A percentile compares a stretch with the other conserved stretches of the same genome.
Conservation (phyloP, 2,329 filamentous ascomycete genomes). For the Colletotrichum theobromicola region DNA sequence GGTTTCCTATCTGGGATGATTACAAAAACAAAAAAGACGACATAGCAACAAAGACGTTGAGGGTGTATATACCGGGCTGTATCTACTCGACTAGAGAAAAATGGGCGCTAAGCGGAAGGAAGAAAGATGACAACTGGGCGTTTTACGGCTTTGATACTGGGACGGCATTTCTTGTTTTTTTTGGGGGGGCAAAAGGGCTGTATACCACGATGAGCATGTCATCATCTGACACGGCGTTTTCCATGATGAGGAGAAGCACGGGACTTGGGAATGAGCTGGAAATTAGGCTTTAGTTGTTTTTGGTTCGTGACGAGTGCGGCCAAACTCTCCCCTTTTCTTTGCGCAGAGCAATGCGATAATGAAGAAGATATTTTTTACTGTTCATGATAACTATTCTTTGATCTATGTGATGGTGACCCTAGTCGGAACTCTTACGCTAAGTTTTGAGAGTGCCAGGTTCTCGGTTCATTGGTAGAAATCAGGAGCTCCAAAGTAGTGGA, state of each 20-base stretch:
- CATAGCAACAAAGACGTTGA: neutral
- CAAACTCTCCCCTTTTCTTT: neutral
- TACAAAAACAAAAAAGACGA: neutral
- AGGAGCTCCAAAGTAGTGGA: too few species aligned
- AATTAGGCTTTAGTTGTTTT: neutral
- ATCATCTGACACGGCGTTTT: neutral
- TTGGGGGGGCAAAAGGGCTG: neutral
- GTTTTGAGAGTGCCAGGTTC: too few species aligned
- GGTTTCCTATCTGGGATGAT: neutral
- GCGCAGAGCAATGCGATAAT: neutral
- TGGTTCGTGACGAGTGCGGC: neutral
- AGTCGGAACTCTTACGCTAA: too few species aligned
- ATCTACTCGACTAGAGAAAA: neutral
- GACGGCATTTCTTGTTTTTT: neutral
- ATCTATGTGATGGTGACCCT: neutral
- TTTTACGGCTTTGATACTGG: neutral
- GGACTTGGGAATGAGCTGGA: neutral
- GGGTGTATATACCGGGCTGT: neutral
- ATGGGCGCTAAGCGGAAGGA: neutral
- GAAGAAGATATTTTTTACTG: neutral
- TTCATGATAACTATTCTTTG: rapidly evolving
- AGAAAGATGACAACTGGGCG: neutral
- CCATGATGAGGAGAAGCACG: neutral
- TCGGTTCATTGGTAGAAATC: too few species aligned
- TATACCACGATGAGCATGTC: neutral